phyloP scores from a whole-genome alignment of 1,284 basidiomycete genomes.

The Ceratobasidium sp. region DNA sequence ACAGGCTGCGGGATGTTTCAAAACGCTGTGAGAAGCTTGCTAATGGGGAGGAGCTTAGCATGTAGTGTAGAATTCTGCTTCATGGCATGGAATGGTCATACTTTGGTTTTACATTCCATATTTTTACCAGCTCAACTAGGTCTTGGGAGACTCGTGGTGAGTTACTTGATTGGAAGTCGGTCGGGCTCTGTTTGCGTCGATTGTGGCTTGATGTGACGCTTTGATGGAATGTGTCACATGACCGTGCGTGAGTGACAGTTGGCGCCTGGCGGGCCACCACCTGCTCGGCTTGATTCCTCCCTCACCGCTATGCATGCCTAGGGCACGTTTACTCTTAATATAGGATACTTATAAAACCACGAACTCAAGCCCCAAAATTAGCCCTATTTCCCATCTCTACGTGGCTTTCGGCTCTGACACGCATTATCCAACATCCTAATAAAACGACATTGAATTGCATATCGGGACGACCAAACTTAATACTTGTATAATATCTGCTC shows the following conservation, averaged over 20 bases:
- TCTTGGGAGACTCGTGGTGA: background rate
- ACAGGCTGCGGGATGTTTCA: too few species aligned
- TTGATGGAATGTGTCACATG: constrained; percentile 19
- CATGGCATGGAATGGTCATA: too few species aligned
- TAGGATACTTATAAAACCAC: too few species aligned
- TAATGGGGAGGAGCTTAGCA: too few species aligned
- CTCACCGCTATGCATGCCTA: constrained; percentile 2
- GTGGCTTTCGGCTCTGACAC: background rate
- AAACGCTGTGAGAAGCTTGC: too few species aligned
- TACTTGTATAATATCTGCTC: constrained; percentile 5
- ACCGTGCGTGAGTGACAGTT: constrained; percentile 1
- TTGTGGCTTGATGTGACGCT: constrained; percentile 23
- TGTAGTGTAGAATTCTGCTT: too few species aligned
- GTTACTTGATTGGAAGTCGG: background rate
- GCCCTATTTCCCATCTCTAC: background rate
- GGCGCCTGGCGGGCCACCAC: constrained; percentile 26
- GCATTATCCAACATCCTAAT: background rate
- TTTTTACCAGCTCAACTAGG: background rate
- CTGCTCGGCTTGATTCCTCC: background rate
- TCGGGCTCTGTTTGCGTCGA: constrained; percentile 3
- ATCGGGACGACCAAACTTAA: background rate
- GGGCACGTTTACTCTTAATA: background rate
- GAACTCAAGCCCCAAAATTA: background rate
- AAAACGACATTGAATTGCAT: background rate
- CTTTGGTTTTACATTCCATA: too few species aligned